Evolutionary conservation across 768 basidiomycete species (phyloP).

Genomic region (Calocybe cyanea): DNA sequence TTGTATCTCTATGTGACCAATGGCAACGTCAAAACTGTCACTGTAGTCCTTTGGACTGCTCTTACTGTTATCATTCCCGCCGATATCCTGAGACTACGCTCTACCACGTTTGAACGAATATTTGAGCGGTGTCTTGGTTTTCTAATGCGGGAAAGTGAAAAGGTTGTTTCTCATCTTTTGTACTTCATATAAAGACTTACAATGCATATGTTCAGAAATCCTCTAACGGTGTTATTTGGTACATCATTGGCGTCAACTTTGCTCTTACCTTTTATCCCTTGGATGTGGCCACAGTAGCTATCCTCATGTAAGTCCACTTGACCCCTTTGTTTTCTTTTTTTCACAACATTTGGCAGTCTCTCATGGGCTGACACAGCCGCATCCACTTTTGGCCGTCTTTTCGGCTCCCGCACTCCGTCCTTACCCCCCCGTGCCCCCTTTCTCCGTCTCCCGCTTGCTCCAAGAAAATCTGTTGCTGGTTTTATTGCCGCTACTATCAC

Average conservation of each 20-base stretch:
- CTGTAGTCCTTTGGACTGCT: slow-evolving; percentile 59
- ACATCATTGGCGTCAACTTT: slow-evolving; percentile 81
- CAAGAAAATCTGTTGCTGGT: slow-evolving; percentile 81
- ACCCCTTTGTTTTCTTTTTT: slow-evolving; percentile 1
- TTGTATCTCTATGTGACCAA: slow-evolving; percentile 37
- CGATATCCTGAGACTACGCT: slow-evolving; percentile 72
- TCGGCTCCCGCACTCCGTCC: slow-evolving; percentile 61
- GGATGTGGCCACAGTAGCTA: slow-evolving; percentile 86
- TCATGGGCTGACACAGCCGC: slow-evolving; percentile 97
- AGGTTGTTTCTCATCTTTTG: slow-evolving; percentile 36
- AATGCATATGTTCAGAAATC: too few species aligned
- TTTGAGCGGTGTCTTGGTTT: slow-evolving; percentile 76
- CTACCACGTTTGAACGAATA: slow-evolving; percentile 55
- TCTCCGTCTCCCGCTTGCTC: slow-evolving; percentile 64
- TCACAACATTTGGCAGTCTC: slow-evolving; percentile 44
- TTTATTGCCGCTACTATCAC: slow-evolving; percentile 77
- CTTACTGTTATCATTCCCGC: slow-evolving; percentile 67
- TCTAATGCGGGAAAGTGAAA: slow-evolving; percentile 89
- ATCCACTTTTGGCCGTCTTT: slow-evolving; percentile 87
- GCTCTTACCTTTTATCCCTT: slow-evolving; percentile 74
- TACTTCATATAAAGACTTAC: background rate
- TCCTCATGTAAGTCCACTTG: slow-evolving; percentile 67
- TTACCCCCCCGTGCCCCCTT: slow-evolving; percentile 38
- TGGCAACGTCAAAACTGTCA: slow-evolving; percentile 65
- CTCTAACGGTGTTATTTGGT: slow-evolving; percentile 88